These are phyloP conservation scores for Trametes cinnabarina DNA, from an alignment of 768 basidiomycete genomes.

Conservation along the genomic window DNA sequence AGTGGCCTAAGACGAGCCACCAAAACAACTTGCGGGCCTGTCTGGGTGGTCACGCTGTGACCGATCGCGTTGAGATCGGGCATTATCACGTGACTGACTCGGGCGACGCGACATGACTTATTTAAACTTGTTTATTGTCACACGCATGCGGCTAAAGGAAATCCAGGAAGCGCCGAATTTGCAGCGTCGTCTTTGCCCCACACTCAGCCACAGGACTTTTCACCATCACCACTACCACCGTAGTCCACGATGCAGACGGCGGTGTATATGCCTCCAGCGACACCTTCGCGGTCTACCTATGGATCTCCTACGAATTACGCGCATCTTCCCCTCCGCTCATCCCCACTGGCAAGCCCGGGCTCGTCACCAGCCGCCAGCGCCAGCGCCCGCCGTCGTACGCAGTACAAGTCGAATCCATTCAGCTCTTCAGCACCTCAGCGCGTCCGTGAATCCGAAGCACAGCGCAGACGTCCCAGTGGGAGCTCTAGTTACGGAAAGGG, in stretches of 20 bases:
- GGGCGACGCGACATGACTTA: background rate
- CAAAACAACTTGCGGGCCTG: too few species aligned
- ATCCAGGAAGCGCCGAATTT: too few species aligned
- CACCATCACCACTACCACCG: background rate
- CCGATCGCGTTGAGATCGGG: background rate
- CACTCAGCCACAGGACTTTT: background rate
- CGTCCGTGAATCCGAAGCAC: background rate
- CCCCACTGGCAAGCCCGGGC: conserved; percentile 46
- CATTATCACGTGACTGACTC: background rate
- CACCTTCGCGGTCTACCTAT: background rate
- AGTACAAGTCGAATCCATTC: conserved; percentile 46
- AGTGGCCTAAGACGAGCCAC: too few species aligned
- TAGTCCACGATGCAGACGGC: conserved; percentile 7
- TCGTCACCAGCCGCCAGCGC: conserved; percentile 47
- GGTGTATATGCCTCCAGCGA: conserved; percentile 1
- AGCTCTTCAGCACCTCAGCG: conserved; percentile 32
- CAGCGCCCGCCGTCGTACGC: conserved; percentile 51
- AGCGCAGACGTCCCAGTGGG: background rate
- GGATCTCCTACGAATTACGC: background rate
- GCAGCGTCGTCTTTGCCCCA: background rate
- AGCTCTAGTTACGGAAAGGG: background rate
- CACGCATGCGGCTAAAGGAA: background rate
- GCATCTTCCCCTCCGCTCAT: conserved; percentile 34
- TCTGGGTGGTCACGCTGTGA: background rate
- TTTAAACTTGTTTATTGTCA: conserved; percentile 9